Base-by-base conservation (phyloP, 257 asterid genomes). In the Capsicum chinense region DNA sequence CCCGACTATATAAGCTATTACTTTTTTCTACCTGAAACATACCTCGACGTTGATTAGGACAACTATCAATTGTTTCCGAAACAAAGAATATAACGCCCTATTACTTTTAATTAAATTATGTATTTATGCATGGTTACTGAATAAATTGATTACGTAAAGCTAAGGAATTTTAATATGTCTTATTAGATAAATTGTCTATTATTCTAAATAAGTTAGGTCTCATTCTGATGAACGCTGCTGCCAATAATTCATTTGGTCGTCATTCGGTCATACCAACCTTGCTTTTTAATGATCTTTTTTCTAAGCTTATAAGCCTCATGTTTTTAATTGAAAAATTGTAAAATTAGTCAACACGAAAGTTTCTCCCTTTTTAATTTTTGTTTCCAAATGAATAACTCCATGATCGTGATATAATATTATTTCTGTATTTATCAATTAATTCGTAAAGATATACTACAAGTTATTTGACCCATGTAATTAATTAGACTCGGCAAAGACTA, bases 251-350 rank as follows among this genome's bases (percentile, higher is more conserved):
- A 35, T 48, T 74, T 50, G 44, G 19, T 74, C 7, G 44, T 33
- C 80, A 21, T 1, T 6, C 19, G 12, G 39, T 74, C 47, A 50
- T 26, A 76, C 63, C 81, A 52, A 52, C 48, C 48, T 76, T 76
- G 19, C 12, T 21, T 21, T 74, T 19, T 52, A 21, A 21, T 76
- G 14, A 8, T 50, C 14, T 50, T 21, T 52, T 26, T 26, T 21
- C 60, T 52, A 74, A 71, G 59, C 37, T 73, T 19, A 73, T 73
- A 74, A 48, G 80, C 42, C 48, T 73, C 80, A 52, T 21, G 52
- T 13, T 52, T 6, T 52, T 33, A 5, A 13, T 48, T 12, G n/a
- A 15, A 50, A 26, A 8, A 21, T 76, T 21, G 81, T 21, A 26
- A 6, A 76, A 76, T 2, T 52, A 6, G 62, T 21, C 62, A 56